These are phyloP conservation scores for Ustilago esculenta DNA, from an alignment of 1,284 basidiomycete genomes.

Conservation along the genomic window DNA sequence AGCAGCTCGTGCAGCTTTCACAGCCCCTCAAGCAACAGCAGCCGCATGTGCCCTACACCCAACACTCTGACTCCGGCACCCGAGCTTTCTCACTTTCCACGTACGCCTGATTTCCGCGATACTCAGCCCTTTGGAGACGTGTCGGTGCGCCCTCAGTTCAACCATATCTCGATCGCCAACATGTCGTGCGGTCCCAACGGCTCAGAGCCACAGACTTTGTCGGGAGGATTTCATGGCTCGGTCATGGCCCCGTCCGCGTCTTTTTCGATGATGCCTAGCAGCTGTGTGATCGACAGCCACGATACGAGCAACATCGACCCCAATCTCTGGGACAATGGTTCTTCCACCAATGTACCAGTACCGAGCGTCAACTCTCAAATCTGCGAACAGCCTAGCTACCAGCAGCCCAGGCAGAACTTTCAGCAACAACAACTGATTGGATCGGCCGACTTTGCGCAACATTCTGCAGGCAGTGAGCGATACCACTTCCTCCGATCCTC, in stretches of 20 bases:
- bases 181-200: slow-evolving; percentile 15
- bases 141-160: slow-evolving; percentile 14
- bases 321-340: slow-evolving; percentile 16
- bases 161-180: slow-evolving; percentile 25
- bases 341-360: slow-evolving; percentile 3
- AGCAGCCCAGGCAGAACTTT: slow-evolving; percentile 9
- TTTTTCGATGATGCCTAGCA: slow-evolving; percentile 17
- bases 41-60: slow-evolving; percentile 23
- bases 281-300: slow-evolving; percentile 7
- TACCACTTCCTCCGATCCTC: slow-evolving; percentile 8
- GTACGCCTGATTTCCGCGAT: slow-evolving; percentile 32
- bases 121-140: slow-evolving; percentile 12
- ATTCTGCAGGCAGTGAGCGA: slow-evolving; percentile 7
- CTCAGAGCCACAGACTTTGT: slow-evolving; percentile 1
- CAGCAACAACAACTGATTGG: slow-evolving; percentile 5
- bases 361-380: slow-evolving; percentile 17
- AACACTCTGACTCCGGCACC: slow-evolving; percentile 26
- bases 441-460: slow-evolving; percentile 8
- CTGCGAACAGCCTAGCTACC: slow-evolving; percentile 22
- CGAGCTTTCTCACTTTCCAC: slow-evolving; percentile 30
- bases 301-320: slow-evolving; percentile 21
- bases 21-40: slow-evolving; percentile 21
- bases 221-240: slow-evolving; percentile 5
- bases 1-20: slow-evolving; percentile 19
- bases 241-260: slow-evolving; percentile 1